Percentiles rank a stretch among this genome's conserved stretches.
Evolutionary conservation across 2,329 filamentous ascomycete genomes (phyloP).

Genomic region (Sporothrix protearum): DNA sequence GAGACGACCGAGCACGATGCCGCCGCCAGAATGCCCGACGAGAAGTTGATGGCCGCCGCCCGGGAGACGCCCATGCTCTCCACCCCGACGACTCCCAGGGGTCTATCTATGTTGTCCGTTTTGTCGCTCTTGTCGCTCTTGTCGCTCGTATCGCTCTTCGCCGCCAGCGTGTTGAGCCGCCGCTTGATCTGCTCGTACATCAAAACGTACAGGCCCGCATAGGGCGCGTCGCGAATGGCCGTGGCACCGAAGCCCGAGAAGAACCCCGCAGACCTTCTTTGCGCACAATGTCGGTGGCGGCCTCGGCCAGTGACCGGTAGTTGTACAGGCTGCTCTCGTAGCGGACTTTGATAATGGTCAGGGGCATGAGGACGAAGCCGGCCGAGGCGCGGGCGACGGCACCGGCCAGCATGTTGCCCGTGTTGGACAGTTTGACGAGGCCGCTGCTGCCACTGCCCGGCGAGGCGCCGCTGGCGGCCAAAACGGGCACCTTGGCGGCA

Average conservation of each 20-base stretch:
- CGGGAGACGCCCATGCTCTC: constrained; percentile 39
- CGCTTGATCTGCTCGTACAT: constrained; percentile 86
- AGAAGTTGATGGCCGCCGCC: constrained; percentile 75
- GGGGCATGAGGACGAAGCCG: constrained; percentile 88
- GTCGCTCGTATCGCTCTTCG: neutral
- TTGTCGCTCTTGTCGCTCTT: neutral
- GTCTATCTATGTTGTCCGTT: too few species aligned
- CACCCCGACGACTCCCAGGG: too few species aligned
- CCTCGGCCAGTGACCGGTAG: constrained; percentile 72
- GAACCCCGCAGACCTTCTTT: constrained; percentile 73
- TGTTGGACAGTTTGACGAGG: constrained; percentile 76
- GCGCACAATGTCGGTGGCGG: constrained; percentile 68
- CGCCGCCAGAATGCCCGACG: constrained; percentile 75
- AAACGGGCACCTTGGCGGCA: constrained; percentile 46
- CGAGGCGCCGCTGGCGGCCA: constrained; percentile 30
- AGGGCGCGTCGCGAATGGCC: constrained; percentile 89
- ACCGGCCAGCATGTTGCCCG: constrained; percentile 80
- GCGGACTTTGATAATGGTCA: constrained; percentile 94
- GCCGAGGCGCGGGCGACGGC: constrained; percentile 80
- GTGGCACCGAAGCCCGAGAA: constrained; percentile 94
- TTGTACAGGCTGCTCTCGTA: constrained; percentile 86
- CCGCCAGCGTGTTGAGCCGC: constrained; percentile 45
- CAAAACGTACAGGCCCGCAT: constrained; percentile 89
- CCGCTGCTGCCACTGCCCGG: constrained; percentile 55
- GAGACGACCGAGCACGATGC: constrained; percentile 81